Conservation (phyloP, 768 basidiomycete genomes). For the Clitopilus hobsonii region DNA sequence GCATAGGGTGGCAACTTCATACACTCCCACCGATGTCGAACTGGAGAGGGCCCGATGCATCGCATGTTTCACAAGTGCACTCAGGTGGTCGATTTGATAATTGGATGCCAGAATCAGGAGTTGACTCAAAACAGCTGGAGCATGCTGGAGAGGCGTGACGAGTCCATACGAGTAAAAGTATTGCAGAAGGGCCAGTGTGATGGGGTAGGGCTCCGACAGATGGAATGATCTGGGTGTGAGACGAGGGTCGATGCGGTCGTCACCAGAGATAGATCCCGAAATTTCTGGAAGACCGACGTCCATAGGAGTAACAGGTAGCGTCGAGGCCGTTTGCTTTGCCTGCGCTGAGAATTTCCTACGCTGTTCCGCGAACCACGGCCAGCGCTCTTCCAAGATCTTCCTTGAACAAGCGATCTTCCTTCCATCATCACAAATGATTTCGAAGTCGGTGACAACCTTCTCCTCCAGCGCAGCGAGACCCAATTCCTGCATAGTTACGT, state of each 20-base stretch:
- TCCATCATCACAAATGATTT: constrained; percentile 89
- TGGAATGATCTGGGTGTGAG: constrained; percentile 75
- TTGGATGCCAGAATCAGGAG: constrained; percentile 80
- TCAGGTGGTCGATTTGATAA: constrained; percentile 74
- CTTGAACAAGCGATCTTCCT: constrained; percentile 78
- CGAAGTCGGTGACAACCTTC: constrained; percentile 80
- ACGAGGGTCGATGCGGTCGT: constrained; percentile 68
- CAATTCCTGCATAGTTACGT: constrained; percentile 75
- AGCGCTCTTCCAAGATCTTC: constrained; percentile 81
- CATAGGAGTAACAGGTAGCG: constrained; percentile 55
- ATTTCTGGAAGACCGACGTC: constrained; percentile 61
- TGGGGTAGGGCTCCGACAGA: constrained; percentile 86
- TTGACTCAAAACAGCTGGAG: constrained; percentile 84
- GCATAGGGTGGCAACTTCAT: constrained; percentile 92
- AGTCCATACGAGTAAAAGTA: constrained; percentile 90
- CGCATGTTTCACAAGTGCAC: constrained; percentile 82
- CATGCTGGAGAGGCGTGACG: constrained; percentile 87
- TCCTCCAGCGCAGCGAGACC: constrained; percentile 85
- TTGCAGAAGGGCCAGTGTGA: constrained; percentile 85
- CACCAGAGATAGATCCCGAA: constrained; percentile 42
- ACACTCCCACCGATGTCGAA: constrained; percentile 84
- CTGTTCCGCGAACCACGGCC: constrained; percentile 92
- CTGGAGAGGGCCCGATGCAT: constrained; percentile 88
- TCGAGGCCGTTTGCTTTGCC: constrained; percentile 52
- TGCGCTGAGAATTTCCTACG: constrained; percentile 51